phyloP scores from a whole-genome alignment of 1,284 basidiomycete genomes.

The Ganoderma boninense region DNA sequence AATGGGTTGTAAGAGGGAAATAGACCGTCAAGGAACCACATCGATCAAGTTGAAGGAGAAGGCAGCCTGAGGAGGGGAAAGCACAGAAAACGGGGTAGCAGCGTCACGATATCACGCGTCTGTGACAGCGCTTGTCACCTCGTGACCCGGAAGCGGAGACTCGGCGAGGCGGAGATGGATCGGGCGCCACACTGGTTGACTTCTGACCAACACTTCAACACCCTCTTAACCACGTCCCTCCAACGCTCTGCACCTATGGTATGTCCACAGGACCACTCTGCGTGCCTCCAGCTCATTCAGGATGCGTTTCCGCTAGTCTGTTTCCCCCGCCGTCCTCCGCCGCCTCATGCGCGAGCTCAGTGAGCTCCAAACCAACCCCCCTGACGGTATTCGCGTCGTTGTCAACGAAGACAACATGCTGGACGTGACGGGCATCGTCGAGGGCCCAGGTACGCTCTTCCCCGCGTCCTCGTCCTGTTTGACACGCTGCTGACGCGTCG shows the following conservation, averaged over 20 bases:
- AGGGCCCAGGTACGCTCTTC: slow-evolving; percentile 74
- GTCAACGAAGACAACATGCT: slow-evolving; percentile 87
- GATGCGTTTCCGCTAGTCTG: slow-evolving; percentile 41
- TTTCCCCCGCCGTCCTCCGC: slow-evolving; percentile 66
- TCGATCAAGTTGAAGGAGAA: not conserved
- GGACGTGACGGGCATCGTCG: slow-evolving; percentile 82
- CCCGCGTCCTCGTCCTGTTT: slow-evolving; percentile 12
- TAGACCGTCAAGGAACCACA: not conserved
- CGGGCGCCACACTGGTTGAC: slow-evolving; percentile 37
- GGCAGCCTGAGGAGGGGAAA: not conserved
- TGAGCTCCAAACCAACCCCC: slow-evolving; percentile 81
- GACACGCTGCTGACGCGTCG: slow-evolving; percentile 41
- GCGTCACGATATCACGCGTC: not conserved
- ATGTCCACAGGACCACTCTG: not conserved
- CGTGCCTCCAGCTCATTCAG: not conserved
- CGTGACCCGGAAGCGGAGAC: slow-evolving; percentile 4
- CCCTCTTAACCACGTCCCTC: slow-evolving; percentile 10
- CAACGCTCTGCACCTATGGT: not conserved
- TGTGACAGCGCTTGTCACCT: not conserved
- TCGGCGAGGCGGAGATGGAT: slow-evolving; percentile 35
- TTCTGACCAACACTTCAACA: slow-evolving; percentile 36
- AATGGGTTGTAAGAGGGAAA: not conserved
- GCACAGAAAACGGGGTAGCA: not conserved
- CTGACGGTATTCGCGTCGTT: slow-evolving; percentile 88
- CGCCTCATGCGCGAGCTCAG: slow-evolving; percentile 87